Conservation (phyloP, 305 asterid genomes). For the Fraxinus latifolia region DNA sequence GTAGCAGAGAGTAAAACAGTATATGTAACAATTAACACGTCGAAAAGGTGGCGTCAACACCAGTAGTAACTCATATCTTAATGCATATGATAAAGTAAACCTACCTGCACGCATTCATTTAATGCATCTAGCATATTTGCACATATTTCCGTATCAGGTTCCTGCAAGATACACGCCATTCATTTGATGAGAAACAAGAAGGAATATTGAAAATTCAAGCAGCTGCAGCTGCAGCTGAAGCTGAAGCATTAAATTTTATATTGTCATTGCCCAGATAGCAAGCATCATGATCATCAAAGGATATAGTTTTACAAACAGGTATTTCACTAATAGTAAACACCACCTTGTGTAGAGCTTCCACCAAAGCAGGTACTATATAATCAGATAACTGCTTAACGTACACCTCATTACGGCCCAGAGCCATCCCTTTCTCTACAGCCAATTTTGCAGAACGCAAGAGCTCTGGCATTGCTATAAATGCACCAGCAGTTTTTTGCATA, state of each 20-base stretch:
- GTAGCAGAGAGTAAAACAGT: neutral
- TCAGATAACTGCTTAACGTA: constrained; percentile 87
- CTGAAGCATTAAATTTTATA: constrained; percentile 15
- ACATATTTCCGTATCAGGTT: constrained; percentile 83
- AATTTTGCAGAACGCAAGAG: constrained; percentile 78
- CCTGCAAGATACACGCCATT: constrained; percentile 38
- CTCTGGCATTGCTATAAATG: constrained; percentile 83
- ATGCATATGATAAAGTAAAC: constrained; percentile 11
- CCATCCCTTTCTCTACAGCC: constrained; percentile 90
- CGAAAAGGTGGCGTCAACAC: neutral
- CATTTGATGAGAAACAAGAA: neutral
- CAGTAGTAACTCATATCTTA: neutral
- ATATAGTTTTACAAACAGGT: neutral
- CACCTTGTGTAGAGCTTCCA: constrained; percentile 96
- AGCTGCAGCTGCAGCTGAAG: neutral
- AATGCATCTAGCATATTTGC: constrained; percentile 78
- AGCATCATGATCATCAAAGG: neutral
- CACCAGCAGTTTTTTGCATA: constrained; percentile 14
- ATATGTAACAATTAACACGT: neutral
- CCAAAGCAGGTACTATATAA: constrained; percentile 78
- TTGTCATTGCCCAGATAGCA: constrained; percentile 19
- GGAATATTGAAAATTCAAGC: neutral
- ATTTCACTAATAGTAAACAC: neutral
- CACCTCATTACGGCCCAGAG: constrained; percentile 81
- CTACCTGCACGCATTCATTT: constrained; percentile 82